Evolutionary conservation across 2,329 filamentous ascomycete species (phyloP), one percentile per base, ranked within the genome.

Genomic region (Aspergillus sp.): DNA sequence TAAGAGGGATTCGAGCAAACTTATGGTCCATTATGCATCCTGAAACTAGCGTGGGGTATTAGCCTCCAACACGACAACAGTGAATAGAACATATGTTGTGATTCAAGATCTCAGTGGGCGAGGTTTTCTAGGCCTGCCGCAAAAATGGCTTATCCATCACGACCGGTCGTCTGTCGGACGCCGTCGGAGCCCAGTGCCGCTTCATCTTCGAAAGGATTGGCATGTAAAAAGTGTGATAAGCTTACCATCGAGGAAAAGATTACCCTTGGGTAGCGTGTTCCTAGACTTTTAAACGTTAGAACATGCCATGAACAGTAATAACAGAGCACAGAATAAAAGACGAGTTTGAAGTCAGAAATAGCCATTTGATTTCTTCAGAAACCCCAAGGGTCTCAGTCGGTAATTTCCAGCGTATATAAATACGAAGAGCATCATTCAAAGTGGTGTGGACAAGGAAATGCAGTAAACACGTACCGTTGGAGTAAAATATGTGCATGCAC

Each of bases 61-160:
- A 73, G 70, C 65, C 64, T 64, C 62, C 59, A 63, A 62, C 62
- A 63, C 59, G 58, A 60, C 50, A 39, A 8, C n/a, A 12, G n/a
- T 54, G 21, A 25, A 48, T 40, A 40, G 27, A 52, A 35, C 31
- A 40, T 55, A 19, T 58, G 39, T 21, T 25, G 37, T 19, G 19
- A 19, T 15, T 17, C 12, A 17, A 21, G n/a, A 51, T 72, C 80
- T 96, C 92, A 96, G 92, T 93, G 90, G 92, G 90, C 91, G 87
- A 96, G 92, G 93, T 96, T 96, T 96, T 96, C 91, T 96, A 96
- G 91, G 92, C 92, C 91, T 96, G 91, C 90, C 91, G 79, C 91
- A 90, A 90, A 84, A 79, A 72, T 58, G 90, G 91, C 91, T 86
- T 89, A 85, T 87, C 92, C 90, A 82, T 92, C 91, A 91, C 87